Evolutionary conservation across 2,329 filamentous ascomycete species (phyloP).

Genomic region (Lomentospora prolificans): DNA sequence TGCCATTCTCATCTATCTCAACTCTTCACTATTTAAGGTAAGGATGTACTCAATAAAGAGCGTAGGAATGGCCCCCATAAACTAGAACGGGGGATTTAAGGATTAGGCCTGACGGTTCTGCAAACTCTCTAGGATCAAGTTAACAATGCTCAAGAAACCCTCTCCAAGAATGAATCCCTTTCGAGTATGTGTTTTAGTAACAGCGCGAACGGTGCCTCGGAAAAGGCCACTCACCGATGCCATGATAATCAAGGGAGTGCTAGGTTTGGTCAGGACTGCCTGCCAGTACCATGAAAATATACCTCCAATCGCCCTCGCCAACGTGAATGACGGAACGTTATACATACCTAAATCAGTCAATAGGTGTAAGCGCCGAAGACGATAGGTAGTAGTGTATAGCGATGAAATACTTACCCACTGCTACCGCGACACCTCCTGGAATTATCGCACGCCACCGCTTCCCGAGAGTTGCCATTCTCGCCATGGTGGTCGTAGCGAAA

Average conservation of each 20-base stretch:
- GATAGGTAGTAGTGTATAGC: too few relatives aligned
- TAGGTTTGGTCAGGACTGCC: constrained; percentile 38
- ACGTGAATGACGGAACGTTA: constrained; percentile 90
- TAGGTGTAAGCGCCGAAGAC: not conserved
- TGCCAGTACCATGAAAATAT: constrained; percentile 68
- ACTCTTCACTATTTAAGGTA: too few relatives aligned
- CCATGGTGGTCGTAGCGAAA: constrained; percentile 60
- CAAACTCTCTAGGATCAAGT: constrained; percentile 76
- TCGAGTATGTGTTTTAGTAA: not conserved
- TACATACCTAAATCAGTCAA: constrained; percentile 64
- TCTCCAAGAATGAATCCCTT: constrained; percentile 85
- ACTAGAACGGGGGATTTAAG: too few relatives aligned
- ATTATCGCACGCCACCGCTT: constrained; percentile 64
- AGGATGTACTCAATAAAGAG: too few relatives aligned
- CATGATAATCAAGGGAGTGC: constrained; percentile 78
- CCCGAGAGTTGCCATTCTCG: constrained; percentile 51
- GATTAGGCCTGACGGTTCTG: too few relatives aligned
- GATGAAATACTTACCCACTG: constrained; percentile 69
- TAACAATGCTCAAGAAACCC: constrained; percentile 84
- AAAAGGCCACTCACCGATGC: constrained; percentile 46
- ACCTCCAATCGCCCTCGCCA: constrained; percentile 78
- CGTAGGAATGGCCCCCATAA: too few relatives aligned
- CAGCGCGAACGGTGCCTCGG: not conserved
- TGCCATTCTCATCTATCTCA: too few relatives aligned
- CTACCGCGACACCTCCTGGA: constrained; percentile 90